Evolutionary conservation across 371 early-diverging fungal species (phyloP).

Genomic region (Mucor saturninus): DNA sequence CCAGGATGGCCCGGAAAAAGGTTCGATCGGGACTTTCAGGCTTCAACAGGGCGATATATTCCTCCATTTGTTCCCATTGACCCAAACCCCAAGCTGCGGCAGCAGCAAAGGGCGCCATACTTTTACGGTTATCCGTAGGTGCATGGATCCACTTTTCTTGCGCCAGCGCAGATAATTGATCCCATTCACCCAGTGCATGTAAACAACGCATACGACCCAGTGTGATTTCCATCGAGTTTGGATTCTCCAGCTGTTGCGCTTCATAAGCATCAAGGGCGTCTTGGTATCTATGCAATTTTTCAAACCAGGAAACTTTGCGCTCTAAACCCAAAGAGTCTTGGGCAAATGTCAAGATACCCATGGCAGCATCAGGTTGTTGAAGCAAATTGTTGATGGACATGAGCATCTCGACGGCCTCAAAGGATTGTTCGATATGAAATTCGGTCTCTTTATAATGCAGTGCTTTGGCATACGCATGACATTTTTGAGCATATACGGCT

Average conservation of each 20-base stretch:
- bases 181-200: slow-evolving; percentile 95
- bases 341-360: slow-evolving; percentile 92
- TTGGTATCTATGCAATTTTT: slow-evolving; percentile 94
- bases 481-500: slow-evolving; percentile 89
- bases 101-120: slow-evolving; percentile 90
- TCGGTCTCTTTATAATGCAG: slow-evolving; percentile 97
- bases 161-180: slow-evolving; percentile 78
- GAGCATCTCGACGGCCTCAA: slow-evolving; percentile 89
- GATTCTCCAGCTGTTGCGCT: slow-evolving; percentile 79
- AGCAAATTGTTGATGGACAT: slow-evolving; percentile 95
- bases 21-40: slow-evolving; percentile 73
- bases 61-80: slow-evolving; percentile 92
- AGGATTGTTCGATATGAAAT: slow-evolving; percentile 84
- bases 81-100: slow-evolving; percentile 96
- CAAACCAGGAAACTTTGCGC: slow-evolving; percentile 93
- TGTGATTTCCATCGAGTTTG: slow-evolving; percentile 74
- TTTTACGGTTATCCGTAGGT: slow-evolving; percentile 56
- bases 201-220: slow-evolving; percentile 93
- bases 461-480: slow-evolving; percentile 96
- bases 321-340: slow-evolving; percentile 87
- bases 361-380: slow-evolving; percentile 96
- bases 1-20: slow-evolving; percentile 88
- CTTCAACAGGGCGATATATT: slow-evolving; percentile 85
- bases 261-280: slow-evolving; percentile 93
- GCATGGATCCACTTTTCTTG: slow-evolving; percentile 84